Evolutionary conservation across 148 eudicot genomes (phyloP), one percentile per base, ranked within the genome.

Genomic region (Gaultheria prostrata): DNA sequence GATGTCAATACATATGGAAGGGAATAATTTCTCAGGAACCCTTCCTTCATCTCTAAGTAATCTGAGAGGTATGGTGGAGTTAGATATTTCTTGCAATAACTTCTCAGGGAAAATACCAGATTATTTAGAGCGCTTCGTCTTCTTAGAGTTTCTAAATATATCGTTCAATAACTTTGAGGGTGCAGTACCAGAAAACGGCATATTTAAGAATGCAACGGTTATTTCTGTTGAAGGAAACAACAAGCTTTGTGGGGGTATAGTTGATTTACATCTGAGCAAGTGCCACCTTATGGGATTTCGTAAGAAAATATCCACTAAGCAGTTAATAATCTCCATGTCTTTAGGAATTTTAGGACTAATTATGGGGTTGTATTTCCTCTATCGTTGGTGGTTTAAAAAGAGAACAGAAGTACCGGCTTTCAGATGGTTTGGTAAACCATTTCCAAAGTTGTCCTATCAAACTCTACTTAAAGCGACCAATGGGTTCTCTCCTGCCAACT

Each of bases 231-330:
- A 0, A 6, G 43, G 43, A 39, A 39, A 39, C 43, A 39, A 39
- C 43, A 39, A 39, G 43, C 86, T 89, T 1, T 88, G 89, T 75
- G 92, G 92, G 20, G 90, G 90, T 12, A 24, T 81, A 14, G 51
- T 78, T 18, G 77, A 76, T 67, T 57, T 88, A 2, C 81, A 84
- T 1, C 43, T 89, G 3, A 87, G 85, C 2, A 61, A 0, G 45
- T 89, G 90, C 78, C 61, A 61, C 0, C 43, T 39, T 10, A 30
- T 48, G 6, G 48, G 26, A 3, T 4, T 18, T 10, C 70, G 15
- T 87, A 85, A 8, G 12, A 32, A 15, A 72, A 33, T 0, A 4
- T 8, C 43, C 6, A 39, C 6, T 7, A 33, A 4, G 49, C 35
- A 35, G 10, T 13, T 72, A 33, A 72, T 15, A 72, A 15, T 72